Conservation (phyloP, 1,284 basidiomycete genomes). For the Irpex sp. region DNA sequence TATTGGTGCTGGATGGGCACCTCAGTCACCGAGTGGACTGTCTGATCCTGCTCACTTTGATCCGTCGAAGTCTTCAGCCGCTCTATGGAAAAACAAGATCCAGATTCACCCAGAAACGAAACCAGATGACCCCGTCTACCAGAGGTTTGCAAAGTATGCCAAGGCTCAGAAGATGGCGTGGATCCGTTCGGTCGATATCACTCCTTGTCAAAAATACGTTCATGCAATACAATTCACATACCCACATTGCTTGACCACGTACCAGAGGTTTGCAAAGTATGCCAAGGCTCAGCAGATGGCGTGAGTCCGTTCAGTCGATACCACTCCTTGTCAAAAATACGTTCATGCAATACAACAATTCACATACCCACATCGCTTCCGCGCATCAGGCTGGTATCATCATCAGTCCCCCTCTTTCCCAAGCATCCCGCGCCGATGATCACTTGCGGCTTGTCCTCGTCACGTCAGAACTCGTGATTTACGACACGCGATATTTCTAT, state of each 20-base stretch:
- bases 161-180: conserved; percentile 1
- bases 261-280: no score
- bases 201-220: not conserved
- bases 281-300: no score
- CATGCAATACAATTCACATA: no score
- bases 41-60: conserved; percentile 73
- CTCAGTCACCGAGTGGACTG: conserved; percentile 48
- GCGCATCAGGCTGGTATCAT: no score
- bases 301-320: no score
- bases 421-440: not conserved
- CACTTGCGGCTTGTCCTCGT: not conserved
- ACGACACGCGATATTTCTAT: not conserved
- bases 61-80: conserved; percentile 74
- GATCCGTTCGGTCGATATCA: not conserved
- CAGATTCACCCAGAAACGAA: conserved; percentile 84
- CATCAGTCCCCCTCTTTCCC: no score
- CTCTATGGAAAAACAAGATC: conserved; percentile 75
- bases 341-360: not conserved
- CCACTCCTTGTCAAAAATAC: no score
- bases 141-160: conserved; percentile 30
- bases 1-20: conserved; percentile 76
- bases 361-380: no score
- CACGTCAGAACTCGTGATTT: not conserved
- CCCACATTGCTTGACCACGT: no score
- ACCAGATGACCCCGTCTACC: conserved; percentile 39